Base-by-base conservation (phyloP, 176 grass and related monocot genomes). In the Cocos nucifera region DNA sequence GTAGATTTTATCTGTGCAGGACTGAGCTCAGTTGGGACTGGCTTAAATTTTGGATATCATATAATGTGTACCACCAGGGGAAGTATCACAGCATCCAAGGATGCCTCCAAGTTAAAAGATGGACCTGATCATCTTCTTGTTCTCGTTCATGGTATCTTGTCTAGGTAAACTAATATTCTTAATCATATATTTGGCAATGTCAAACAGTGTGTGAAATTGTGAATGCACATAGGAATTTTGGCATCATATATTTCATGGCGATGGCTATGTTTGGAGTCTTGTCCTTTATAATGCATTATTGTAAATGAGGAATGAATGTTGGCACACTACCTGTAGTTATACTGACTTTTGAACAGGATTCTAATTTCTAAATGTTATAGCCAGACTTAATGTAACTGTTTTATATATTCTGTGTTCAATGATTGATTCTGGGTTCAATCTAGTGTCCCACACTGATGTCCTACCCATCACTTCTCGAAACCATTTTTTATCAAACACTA, bases 141-240 rank as follows among this genome's bases (percentile, higher is more conserved):
- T 67, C 80, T 95, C 67, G 86, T 95, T 50, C 90, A 89, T 71
- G 90, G 90, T 17, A 95, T 95, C 77, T 62, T 86, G 66, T 77
- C 86, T 51, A 89, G 90, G 86, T 95, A 86, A 26, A 19, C 4
- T 27, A 27, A 25, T 4, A 27, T 27, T 19, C 23, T 4, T 22
- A 57, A 4, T 16, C 50, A 29, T 17, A 57, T 63, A 58, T 54
- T 7, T 12, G 29, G 6, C 30, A 35, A 35, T 35, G 6, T 35
- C 30, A 35, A 35, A n/a, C 15, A 27, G 53, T 6, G 51, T 69
- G 15, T 29, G 21, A 21, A 21, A 21, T 1, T 21, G 21, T 21
- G 61, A 54, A 53, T 24, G 19, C 20, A 69, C 30, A 69, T 52
- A n/a, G 17, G 48, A 55, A 54, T 25, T 50, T 6, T 18, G 10